Evolutionary conservation across 2,329 filamentous ascomycete species (phyloP), one percentile per base, ranked within the genome.

Genomic region (Phyllosticta capitalensis): DNA sequence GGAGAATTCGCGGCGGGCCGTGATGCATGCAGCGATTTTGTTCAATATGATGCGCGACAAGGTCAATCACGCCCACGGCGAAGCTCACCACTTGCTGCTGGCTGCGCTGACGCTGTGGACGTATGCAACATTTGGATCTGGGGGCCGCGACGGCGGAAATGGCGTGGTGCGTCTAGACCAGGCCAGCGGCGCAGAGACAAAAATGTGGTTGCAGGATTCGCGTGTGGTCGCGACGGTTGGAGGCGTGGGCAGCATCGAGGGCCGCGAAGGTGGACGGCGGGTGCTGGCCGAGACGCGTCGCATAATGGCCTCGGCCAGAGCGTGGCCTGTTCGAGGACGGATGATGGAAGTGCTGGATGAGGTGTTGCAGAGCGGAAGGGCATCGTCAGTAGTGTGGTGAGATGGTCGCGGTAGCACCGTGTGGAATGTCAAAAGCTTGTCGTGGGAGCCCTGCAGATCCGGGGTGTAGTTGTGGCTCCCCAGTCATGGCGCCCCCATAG

Each of bases 21-120:
- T 55, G 10, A 48, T 55, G 53, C 53, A 55, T 19, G 53, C 53
- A 38, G 53, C 53, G 30, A 55, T 17, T 28, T 30, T 55, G 26
- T 55, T 55, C 30, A 38, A 21, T 9, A 28, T 55, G 53, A 14
- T 55, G 53, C 53, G 53, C 30, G 21, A 21, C 19, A 30, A 21
- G 53, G 53, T 21, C 2, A 48, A 20, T 1, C 19, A 21, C 19
- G 10, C 28, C 30, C 45, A 55, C 9, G 30, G 19, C 21, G 54
- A 55, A 45, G 54, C 38, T 28, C 33, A 55, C 33, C 49, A 19
- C 54, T 21, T 55, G 19, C 45, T 56, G n/a, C 45, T 56, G 1
- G 54, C 54, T n/a, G 20, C 33, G 21, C 54, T 55, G 21, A 55
- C 21, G 21, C 17, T 55, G 22, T 56, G 22, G 54, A 17, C 54